Conservation (phyloP, 2,329 filamentous ascomycete species). For the Microsporum canis region DNA sequence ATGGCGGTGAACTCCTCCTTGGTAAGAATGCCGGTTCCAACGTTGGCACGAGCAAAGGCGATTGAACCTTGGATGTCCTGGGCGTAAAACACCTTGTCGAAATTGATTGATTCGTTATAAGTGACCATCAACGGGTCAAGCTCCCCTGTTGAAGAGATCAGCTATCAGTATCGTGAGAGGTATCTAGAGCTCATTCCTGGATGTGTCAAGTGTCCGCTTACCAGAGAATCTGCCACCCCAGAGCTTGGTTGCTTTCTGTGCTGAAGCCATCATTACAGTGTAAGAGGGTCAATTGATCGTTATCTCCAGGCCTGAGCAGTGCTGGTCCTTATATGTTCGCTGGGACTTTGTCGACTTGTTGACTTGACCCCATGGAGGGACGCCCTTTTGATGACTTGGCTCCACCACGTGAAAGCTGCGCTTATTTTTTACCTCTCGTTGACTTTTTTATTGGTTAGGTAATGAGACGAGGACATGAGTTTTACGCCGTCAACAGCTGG, state of each 20-base stretch:
- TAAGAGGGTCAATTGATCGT: not conserved
- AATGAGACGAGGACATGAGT: not conserved
- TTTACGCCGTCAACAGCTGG: not conserved
- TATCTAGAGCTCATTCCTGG: not conserved
- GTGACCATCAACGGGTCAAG: constrained; percentile 69
- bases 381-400: constrained; percentile 2
- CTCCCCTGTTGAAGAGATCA: constrained; percentile 40
- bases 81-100: constrained; percentile 60
- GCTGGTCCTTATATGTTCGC: not conserved
- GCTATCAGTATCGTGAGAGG: not conserved
- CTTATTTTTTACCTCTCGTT: not conserved
- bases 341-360: not conserved
- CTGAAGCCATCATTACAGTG: not conserved
- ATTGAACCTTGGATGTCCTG: constrained; percentile 67
- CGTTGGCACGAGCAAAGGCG: constrained; percentile 65
- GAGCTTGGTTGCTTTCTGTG: constrained; percentile 13
- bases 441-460: not conserved
- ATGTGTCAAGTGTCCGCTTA: constrained; percentile 20
- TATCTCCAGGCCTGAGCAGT: not conserved
- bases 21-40: constrained; percentile 58
- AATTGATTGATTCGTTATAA: constrained; percentile 68
- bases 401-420: not conserved
- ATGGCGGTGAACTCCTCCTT: constrained; percentile 58
- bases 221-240: constrained; percentile 43
- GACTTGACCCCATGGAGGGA: not conserved